Conservation (phyloP, 2,329 filamentous ascomycete genomes). For the Neoarthrinium moseri region DNA sequence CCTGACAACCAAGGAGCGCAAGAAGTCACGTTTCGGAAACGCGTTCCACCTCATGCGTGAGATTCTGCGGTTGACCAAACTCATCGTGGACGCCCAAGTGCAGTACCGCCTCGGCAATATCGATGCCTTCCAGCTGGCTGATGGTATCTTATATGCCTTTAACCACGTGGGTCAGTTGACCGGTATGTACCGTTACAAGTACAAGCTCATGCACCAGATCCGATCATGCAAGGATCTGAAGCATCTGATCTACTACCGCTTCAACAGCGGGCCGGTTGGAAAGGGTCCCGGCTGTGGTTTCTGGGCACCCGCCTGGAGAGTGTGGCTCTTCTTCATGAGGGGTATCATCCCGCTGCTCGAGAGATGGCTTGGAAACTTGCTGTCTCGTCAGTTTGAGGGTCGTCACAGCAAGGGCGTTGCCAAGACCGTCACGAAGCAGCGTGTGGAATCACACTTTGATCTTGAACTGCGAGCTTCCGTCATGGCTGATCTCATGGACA, state of each 20-base stretch:
- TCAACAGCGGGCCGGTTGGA: slow-evolving; percentile 94
- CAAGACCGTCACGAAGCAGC: slow-evolving; percentile 98
- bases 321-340: slow-evolving; percentile 99
- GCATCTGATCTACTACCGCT: slow-evolving; percentile 98
- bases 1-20: slow-evolving; percentile 95
- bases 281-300: slow-evolving; percentile 98
- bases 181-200: slow-evolving; percentile 99
- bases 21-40: slow-evolving; percentile 98
- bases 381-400: slow-evolving; percentile 96
- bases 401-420: slow-evolving; percentile 98
- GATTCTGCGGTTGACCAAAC: slow-evolving; percentile 90
- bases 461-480: slow-evolving; percentile 95
- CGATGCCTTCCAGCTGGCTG: slow-evolving; percentile 96
- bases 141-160: slow-evolving; percentile 98
- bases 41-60: slow-evolving; percentile 99
- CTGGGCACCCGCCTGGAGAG: slow-evolving; percentile 97
- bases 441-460: slow-evolving; percentile 98
- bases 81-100: slow-evolving; percentile 97
- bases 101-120: slow-evolving; percentile 98
- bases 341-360: slow-evolving; percentile 96
- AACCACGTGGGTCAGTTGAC: slow-evolving; percentile 98
- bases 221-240: slow-evolving; percentile 98
- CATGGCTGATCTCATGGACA: slow-evolving; percentile 99
- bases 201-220: slow-evolving; percentile 99
- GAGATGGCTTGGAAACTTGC: slow-evolving; percentile 93